Base-by-base conservation (phyloP, 2,329 filamentous ascomycete genomes). In the Stylonectria norvegica region DNA sequence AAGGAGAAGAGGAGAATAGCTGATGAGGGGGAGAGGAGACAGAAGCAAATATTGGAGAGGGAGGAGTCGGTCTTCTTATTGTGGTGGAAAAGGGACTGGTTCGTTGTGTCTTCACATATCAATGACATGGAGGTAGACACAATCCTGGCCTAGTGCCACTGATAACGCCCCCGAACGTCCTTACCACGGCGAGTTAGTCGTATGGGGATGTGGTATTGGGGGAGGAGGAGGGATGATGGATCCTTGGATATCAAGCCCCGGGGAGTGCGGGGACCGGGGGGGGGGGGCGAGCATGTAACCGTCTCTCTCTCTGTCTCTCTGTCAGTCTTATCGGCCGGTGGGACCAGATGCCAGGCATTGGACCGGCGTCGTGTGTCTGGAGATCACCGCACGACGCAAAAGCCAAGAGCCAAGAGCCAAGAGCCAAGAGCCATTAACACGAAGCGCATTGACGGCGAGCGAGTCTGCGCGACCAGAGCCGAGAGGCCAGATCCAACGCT, bases 91-190 rank as follows among this genome's bases (percentile, higher is more conserved):
- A 12, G 12, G 7, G 22, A 25, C 22, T 7, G 12, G 22, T 25
- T 25, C 22, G 15, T 14, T 5, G 27, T 29, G 10, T 29, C 12
- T 33, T 35, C 29, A 14, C 40, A 28, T 36, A 42, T 44, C 47
- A 37, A 40, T 32, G 47, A 28, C 38, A 47, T 20, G 15, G 29
- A 16, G 34, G 33, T 41, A 35, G 40, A 30, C 36, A 38, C 32
- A 28, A 20, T 14, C 25, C 17, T 19, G n/a, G 12, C 12, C 36
- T 31, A 29, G 41, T 39, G 36, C 36, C 33, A 42, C 42, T 43
- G 47, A 49, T 49, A 49, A 45, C 38, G 32, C 29, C 23, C 27
- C 19, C 28, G 18, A 20, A 20, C 18, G 34, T 41, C 36, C 34
- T 15, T 29, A 31, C 31, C 34, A 25, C 29, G 39, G 30, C 23